Base-by-base conservation (phyloP, 2,329 filamentous ascomycete genomes). In the Pseudocercospora macadamiae region DNA sequence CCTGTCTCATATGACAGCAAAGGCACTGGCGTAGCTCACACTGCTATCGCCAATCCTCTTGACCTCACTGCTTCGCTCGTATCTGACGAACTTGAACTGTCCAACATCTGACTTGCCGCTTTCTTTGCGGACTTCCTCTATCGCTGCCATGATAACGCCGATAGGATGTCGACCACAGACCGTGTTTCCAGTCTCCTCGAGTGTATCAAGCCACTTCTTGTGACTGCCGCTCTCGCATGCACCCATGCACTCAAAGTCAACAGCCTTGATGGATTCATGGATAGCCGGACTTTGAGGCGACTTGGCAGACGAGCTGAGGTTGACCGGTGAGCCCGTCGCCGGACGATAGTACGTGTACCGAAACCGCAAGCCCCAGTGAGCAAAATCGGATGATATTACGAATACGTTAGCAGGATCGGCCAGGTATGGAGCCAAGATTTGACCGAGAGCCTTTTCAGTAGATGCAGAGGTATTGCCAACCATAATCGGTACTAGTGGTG, bases 121-220 rank as follows among this genome's bases (percentile, higher is more conserved):
- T 9, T 75, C 63, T 25, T 76, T 65, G 32, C 67, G 60, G 28
- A 90, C 71, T 49, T 81, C 77, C 76, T 97, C 93, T 60, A 97
- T 75, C 0, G 89, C 92, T 0, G 93, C 91, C 91, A 99, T 92
- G 34, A 89, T 84, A 3, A 97, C 88, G 0, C 95, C 93, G 68
- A 99, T 97, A 0, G 95, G 95, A 77, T 99, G 95, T 49, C 93
- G 82, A 3, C 95, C 95, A 70, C 95, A 99, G 0, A 99, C 91
- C 0, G 95, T 97, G 68, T 99, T 99, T 12, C 85, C 85, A 0
- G 93, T 97, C 32, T 84, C 77, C 53, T 80, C 76, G 18, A 99
- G 75, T 37, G 86, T 87, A 2, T 84, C 79, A 14, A 90, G 79
- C 73, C 97, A 97, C 0, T 75, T 77, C 19, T 83, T 78, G 68